Conservation (phyloP, 345 rosid species). For the Syzygium grande region DNA sequence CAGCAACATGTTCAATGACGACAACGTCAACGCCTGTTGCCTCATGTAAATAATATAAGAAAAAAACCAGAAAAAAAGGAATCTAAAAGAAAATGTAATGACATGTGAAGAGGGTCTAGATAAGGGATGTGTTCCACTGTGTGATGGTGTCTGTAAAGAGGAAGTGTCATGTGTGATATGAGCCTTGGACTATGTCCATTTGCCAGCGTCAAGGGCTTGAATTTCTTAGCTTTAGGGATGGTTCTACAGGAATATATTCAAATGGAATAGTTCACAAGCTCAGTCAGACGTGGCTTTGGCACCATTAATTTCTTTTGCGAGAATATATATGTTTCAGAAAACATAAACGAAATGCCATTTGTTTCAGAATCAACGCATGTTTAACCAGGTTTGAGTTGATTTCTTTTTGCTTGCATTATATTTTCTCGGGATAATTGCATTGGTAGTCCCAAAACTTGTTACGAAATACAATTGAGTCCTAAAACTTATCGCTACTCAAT, state of each 20-base stretch:
- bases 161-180: background rate
- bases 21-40: constrained; percentile 79
- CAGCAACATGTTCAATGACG: constrained; percentile 91
- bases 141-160: background rate
- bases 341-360: background rate
- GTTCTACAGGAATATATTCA: background rate
- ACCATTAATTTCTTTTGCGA: background rate
- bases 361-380: background rate
- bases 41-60: constrained; percentile 37
- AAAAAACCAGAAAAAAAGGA: background rate
- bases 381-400: background rate
- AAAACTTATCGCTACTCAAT: too few species aligned
- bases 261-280: background rate
- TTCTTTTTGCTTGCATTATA: background rate
- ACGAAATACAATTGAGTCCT: too few species aligned
- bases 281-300: background rate
- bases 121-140: constrained; percentile 14
- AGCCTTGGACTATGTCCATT: background rate
- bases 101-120: constrained; percentile 4
- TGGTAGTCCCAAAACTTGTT: too few species aligned
- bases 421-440: background rate
- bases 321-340: background rate
- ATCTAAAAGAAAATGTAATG: background rate
- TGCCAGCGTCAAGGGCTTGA: background rate
- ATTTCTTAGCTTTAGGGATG: background rate